Evolutionary conservation across 176 grass and related monocot genomes (phyloP), one percentile per base, ranked within the genome.

Genomic region (Oryza brachyantha): DNA sequence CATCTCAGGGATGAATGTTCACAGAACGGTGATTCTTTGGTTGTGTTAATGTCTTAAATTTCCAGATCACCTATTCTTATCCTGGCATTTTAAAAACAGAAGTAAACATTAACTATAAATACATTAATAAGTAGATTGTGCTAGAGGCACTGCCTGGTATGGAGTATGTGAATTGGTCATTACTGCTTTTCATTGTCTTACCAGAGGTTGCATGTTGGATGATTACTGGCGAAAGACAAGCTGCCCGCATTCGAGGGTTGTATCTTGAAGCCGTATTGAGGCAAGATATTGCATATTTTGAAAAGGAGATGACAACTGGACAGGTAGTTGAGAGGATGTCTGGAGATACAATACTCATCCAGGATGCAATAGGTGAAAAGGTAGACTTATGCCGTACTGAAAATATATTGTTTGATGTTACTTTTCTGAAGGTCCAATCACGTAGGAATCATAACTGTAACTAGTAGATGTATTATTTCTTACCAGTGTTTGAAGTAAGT

Each of bases 221-320:
- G n/a, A 79, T 86, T 25, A 86, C 77, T n/a, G 78, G 87, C 62
- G 87, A 85, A 31, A 89, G 87, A 65, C 76, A 89, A 9, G 81
- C 82, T 29, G 32, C 77, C 2, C 75, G 77, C 5, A 82, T 90
- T 50, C 72, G 83, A 35, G 59, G 48, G 27, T 2, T 82, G 40
- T 90, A 90, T 29, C 83, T 90, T 25, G 82, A 85, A 66, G 59
- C 83, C 19, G 41, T 90, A 27, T 21, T 90, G 27, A 82, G 65
- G 38, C 87, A 90, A 45, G 87, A 90, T 55, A 90, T 90, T 34
- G 70, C 70, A 72, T 72, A 54, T 34, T 72, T 72, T 12, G 70
- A 72, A 46, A 72, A 72, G 70, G 70, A 72, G 26, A 72, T 72
- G 45, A 72, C 40, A 17, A 72, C 70, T 12, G 70, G 70, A 54